Conservation (phyloP, 768 basidiomycete genomes). For the Rhizopogon vinicolor region DNA sequence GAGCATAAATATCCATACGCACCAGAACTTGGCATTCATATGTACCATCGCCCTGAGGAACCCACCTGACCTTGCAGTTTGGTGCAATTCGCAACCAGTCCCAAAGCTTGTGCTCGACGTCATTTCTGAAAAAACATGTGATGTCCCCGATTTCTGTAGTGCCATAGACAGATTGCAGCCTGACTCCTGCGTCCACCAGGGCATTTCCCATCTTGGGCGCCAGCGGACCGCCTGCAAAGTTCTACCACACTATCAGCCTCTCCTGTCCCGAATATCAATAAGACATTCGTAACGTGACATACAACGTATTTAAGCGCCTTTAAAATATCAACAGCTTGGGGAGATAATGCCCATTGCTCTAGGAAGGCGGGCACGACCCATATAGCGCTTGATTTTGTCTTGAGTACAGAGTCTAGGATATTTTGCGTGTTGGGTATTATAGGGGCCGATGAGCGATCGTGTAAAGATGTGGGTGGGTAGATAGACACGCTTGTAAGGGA, state of each 20-base stretch:
- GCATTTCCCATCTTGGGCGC: conserved; percentile 31
- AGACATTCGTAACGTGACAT: neutral
- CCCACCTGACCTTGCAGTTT: conserved; percentile 25
- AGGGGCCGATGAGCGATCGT: conserved; percentile 11
- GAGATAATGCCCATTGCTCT: conserved; percentile 15
- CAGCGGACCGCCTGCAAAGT: conserved; percentile 32
- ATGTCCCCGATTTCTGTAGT: conserved; percentile 30
- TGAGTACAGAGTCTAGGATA: conserved; percentile 12
- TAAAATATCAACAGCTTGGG: conserved; percentile 13
- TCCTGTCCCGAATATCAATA: neutral
- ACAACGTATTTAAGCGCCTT: conserved; percentile 17
- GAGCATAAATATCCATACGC: neutral
- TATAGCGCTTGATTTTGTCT: conserved; percentile 11
- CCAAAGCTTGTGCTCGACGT: conserved; percentile 27
- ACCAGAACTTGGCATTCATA: conserved; percentile 37
- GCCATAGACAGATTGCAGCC: conserved; percentile 30
- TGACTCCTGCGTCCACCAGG: conserved; percentile 31
- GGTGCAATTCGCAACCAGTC: conserved; percentile 26
- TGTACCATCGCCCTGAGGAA: conserved; percentile 29
- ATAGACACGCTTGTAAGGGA: conserved; percentile 11
- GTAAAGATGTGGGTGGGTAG: conserved; percentile 16
- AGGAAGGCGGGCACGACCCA: conserved; percentile 19
- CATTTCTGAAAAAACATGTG: conserved; percentile 5
- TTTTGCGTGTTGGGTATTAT: conserved; percentile 16
- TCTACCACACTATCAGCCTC: conserved; percentile 13